Evolutionary conservation across 768 basidiomycete genomes (phyloP).

Genomic region (Tylopilus cervinicoccineus): DNA sequence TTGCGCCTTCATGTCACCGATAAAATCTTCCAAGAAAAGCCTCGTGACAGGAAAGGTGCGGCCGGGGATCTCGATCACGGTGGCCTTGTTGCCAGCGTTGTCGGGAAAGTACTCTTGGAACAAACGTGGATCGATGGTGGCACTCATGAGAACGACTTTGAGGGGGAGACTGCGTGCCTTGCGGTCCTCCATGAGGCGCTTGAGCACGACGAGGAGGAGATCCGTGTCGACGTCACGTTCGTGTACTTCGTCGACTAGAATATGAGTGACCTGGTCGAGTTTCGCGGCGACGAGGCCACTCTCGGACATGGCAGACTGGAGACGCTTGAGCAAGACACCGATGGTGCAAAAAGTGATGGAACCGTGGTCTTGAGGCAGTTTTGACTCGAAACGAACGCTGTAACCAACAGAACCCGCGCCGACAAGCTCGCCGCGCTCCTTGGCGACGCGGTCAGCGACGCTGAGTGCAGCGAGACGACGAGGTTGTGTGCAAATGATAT

Average conservation of each 20-base stretch:
- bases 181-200: slow-evolving; percentile 74
- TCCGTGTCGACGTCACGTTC: slow-evolving; percentile 95
- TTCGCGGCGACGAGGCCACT: slow-evolving; percentile 30
- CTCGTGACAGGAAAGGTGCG: slow-evolving; percentile 86
- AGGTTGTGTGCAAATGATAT: slow-evolving; percentile 92
- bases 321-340: slow-evolving; percentile 81
- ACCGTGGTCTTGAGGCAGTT: slow-evolving; percentile 73
- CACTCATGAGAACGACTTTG: slow-evolving; percentile 92
- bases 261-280: slow-evolving; percentile 81
- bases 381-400: slow-evolving; percentile 87
- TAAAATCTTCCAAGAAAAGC: slow-evolving; percentile 75
- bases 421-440: slow-evolving; percentile 72
- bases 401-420: slow-evolving; percentile 78
- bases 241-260: slow-evolving; percentile 94
- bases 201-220: slow-evolving; percentile 82
- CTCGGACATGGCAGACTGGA: slow-evolving; percentile 69
- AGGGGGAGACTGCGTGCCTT: slow-evolving; percentile 65
- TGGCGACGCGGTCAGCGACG: slow-evolving; percentile 87
- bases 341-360: slow-evolving; percentile 92
- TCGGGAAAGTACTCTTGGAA: slow-evolving; percentile 88
- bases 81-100: slow-evolving; percentile 52
- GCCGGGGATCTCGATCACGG: slow-evolving; percentile 81
- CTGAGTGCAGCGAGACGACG: slow-evolving; percentile 88
- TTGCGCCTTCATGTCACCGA: slow-evolving; percentile 44
- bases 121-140: slow-evolving; percentile 86